Evolutionary conservation across 305 asterid genomes (phyloP), one percentile per base, ranked within the genome.

Genomic region (Fraxinus latifolia): DNA sequence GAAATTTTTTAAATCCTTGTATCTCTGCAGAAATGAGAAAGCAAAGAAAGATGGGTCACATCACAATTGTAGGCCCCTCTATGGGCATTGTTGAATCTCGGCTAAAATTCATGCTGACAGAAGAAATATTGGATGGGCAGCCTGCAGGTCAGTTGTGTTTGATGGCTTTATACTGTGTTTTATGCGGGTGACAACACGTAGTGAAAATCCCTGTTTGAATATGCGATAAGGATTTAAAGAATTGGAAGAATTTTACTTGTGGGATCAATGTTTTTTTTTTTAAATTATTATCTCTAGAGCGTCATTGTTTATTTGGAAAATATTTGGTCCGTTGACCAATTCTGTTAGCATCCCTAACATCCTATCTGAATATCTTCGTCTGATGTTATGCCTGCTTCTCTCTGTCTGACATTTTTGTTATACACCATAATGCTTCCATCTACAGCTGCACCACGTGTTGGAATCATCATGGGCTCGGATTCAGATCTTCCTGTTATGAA

Each of bases 401-500:
- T 19, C 15, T 14, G 11, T 12, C 53, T 34, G 27, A 74, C 32
- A 27, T 2, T 77, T 76, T 70, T 74, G 36, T 68, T 76, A 58
- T 53, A 70, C 62, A 53, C 58, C 81, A 14, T 25, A 73, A 77
- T 65, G 70, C 72, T 76, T 76, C 50, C 75, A 78, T 58, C 62
- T 85, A 87, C 91, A 94, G 97, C 36, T 62, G 53, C 85, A 74
- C 93, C 99, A 80, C 93, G 97, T 37, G 99, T 95, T 77, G 98
- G 97, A 81, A 94, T 95, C 87, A 95, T 95, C 82, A 94, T 95
- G 99, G 99, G 99, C 60, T 94, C 98, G 47, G 98, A 95, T 88
- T 95, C 99, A 2, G 99, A 95, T 91, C 97, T 94, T 85, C 98
- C 99, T 79, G 99, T 95, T 70, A 94, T 94, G 99, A 93, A 92